phyloP scores from a whole-genome alignment of 257 asterid species.

The Solanum phureja region DNA sequence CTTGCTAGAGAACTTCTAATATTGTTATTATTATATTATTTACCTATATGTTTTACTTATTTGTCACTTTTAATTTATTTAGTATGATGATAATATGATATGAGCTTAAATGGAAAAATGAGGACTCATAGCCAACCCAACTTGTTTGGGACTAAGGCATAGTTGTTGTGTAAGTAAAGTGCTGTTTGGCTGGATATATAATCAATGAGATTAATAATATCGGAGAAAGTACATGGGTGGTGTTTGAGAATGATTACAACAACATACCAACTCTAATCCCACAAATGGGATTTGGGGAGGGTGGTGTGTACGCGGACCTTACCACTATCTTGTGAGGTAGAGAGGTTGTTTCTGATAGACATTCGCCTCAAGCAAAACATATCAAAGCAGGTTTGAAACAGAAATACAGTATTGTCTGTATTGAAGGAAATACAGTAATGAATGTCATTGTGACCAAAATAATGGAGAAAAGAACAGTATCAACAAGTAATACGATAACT shows the following conservation, averaged over 20 bases:
- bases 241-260: neutral
- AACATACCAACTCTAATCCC: neutral
- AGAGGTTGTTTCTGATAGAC: neutral
- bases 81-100: neutral
- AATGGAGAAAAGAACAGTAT: neutral
- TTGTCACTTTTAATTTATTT: neutral
- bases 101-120: neutral
- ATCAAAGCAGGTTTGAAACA: neutral
- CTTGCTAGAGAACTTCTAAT: neutral
- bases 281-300: neutral
- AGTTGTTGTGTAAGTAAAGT: neutral
- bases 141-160: neutral
- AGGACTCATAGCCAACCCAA: neutral
- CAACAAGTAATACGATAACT: neutral
- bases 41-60: neutral
- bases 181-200: neutral
- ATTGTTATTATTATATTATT: neutral
- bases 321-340: neutral
- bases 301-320: neutral
- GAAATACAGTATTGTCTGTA: neutral
- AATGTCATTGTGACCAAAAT: neutral
- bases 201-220: neutral
- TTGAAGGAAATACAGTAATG: neutral
- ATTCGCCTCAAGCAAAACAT: neutral
- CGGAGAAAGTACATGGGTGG: neutral